These are phyloP conservation scores for Globisporangium cederbergense DNA, from an alignment of 352 stramenopile genomes.

Conservation along the genomic window DNA sequence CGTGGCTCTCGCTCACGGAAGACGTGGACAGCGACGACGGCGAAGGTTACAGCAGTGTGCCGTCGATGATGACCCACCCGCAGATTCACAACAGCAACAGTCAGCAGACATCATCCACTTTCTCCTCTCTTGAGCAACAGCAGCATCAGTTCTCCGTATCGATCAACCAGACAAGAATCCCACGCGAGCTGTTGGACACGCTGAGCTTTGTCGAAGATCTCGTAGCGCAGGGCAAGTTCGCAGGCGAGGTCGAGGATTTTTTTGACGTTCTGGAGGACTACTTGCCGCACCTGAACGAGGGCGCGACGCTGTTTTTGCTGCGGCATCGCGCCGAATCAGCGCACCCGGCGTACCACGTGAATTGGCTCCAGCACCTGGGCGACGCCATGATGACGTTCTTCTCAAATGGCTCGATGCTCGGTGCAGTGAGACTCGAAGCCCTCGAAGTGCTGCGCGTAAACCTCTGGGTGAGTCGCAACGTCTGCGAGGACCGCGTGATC, in stretches of 20 bases:
- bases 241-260: slow-evolving; percentile 68
- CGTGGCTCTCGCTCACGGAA: slow-evolving; percentile 63
- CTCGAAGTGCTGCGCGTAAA: slow-evolving; percentile 71
- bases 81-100: slow-evolving; percentile 10
- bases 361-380: slow-evolving; percentile 64
- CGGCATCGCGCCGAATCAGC: slow-evolving; percentile 52
- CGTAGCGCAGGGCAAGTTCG: slow-evolving; percentile 53
- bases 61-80: slow-evolving; percentile 24
- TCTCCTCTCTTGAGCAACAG: slow-evolving; percentile 10
- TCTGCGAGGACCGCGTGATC: slow-evolving; percentile 83
- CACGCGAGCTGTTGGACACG: slow-evolving; percentile 74
- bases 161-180: slow-evolving; percentile 73
- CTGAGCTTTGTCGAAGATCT: slow-evolving; percentile 73
- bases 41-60: slow-evolving; percentile 15
- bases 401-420: slow-evolving; percentile 35
- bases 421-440: slow-evolving; percentile 57
- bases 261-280: slow-evolving; percentile 75
- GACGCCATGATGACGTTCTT: slow-evolving; percentile 67
- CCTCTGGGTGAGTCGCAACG: slow-evolving; percentile 68
- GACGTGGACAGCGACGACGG: slow-evolving; percentile 27
- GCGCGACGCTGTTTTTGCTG: slow-evolving; percentile 58
- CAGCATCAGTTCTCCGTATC: slow-evolving; percentile 37
- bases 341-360: slow-evolving; percentile 59
- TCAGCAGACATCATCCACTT: neutral
- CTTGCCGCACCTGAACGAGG: slow-evolving; percentile 55